Conservation (phyloP, 805 yeast species). For the Maudiozyma bulderi region DNA sequence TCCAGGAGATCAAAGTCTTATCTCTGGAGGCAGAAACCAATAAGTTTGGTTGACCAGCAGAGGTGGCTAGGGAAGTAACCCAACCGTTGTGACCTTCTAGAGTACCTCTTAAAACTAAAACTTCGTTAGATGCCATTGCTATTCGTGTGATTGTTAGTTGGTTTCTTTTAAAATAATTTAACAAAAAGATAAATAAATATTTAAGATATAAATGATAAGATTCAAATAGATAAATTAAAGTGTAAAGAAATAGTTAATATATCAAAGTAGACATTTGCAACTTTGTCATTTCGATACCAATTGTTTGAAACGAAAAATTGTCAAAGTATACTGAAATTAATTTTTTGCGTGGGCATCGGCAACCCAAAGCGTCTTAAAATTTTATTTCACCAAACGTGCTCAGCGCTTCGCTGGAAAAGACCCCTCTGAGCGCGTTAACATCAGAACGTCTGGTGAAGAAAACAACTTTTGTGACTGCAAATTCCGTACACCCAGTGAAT, state of each 20-base stretch:
- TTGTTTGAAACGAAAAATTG: background rate
- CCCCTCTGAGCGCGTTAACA: conserved; percentile 8
- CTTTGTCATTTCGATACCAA: conserved; percentile 1
- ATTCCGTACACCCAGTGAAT: background rate
- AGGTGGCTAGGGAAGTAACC: conserved; percentile 98
- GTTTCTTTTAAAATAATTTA: background rate
- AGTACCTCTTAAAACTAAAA: conserved; percentile 99
- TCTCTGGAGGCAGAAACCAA: conserved; percentile 98
- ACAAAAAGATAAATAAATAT: background rate
- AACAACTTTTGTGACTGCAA: background rate
- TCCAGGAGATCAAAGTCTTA: conserved; percentile 97
- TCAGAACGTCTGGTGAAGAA: conserved; percentile 8
- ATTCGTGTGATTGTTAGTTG: conserved; percentile 8
- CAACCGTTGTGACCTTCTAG: conserved; percentile 95
- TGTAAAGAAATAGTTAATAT: background rate
- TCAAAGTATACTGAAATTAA: background rate
- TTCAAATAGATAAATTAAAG: conserved; percentile 1
- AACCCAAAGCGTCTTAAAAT: background rate
- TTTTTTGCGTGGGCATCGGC: conserved; percentile 9
- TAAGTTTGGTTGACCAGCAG: conserved; percentile 95
- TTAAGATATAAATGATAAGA: background rate
- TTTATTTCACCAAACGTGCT: conserved; percentile 20
- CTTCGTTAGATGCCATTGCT: conserved; percentile 72
- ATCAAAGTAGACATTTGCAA: background rate
- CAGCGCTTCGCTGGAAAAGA: conserved; percentile 14